Evolutionary conservation across 2,329 filamentous ascomycete species (phyloP).

Genomic region (Fusarium begoniae): DNA sequence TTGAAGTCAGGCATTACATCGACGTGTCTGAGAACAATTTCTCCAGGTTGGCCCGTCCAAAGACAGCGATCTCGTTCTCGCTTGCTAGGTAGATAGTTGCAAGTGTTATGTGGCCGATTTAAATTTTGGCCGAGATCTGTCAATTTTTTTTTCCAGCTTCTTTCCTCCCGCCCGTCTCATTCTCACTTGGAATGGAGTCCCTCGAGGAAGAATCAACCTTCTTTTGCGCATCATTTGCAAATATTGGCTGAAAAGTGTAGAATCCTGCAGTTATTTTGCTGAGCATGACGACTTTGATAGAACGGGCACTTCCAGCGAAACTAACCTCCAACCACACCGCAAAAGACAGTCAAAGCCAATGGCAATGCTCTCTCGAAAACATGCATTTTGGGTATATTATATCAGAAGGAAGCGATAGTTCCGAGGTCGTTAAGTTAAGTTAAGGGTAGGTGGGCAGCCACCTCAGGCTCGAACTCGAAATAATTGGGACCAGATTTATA

Average conservation of each 20-base stretch:
- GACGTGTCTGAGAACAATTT: background rate
- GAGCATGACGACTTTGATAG: background rate
- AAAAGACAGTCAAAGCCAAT: constrained; percentile 49
- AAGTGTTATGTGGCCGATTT: background rate
- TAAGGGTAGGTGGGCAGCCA: background rate
- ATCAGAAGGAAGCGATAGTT: background rate
- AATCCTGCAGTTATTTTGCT: constrained; percentile 41
- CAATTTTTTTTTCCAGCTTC: background rate
- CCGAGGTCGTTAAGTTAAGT: background rate
- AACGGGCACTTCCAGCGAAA: background rate
- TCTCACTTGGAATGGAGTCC: background rate
- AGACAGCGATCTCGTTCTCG: background rate
- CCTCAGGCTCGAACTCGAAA: background rate
- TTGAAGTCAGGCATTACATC: background rate
- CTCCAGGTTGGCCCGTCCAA: background rate
- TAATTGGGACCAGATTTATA: constrained; percentile 11
- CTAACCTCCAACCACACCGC: constrained; percentile 50
- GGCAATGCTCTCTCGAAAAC: constrained; percentile 49
- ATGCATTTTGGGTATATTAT: constrained; percentile 39
- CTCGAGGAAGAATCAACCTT: constrained; percentile 13
- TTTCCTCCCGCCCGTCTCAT: background rate
- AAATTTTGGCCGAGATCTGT: background rate
- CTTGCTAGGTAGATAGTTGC: background rate
- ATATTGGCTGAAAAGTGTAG: constrained; percentile 51
- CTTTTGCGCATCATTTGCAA: constrained; percentile 39